phyloP scores from a whole-genome alignment of 1,139 yeast species.

The Taiozyma sp. region DNA sequence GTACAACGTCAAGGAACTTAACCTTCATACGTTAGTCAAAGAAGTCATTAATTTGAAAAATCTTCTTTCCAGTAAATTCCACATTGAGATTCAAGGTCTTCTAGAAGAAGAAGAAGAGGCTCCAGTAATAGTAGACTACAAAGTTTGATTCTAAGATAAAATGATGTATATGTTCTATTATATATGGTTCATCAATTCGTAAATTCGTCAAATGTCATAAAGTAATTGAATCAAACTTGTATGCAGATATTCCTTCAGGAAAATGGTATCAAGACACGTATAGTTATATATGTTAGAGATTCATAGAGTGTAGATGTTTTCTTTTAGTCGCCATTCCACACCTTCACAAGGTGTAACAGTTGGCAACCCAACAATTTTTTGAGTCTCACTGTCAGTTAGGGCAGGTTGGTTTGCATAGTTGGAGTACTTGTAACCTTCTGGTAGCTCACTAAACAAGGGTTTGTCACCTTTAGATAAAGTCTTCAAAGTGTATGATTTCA shows the following conservation, averaged over 20 bases:
- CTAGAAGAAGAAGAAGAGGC: slow-evolving; percentile 20
- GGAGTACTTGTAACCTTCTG: slow-evolving; percentile 16
- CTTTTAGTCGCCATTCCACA: slow-evolving; percentile 13
- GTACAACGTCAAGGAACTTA: slow-evolving; percentile 15
- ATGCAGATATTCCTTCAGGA: neutral
- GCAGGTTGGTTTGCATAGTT: slow-evolving; percentile 15
- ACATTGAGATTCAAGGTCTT: slow-evolving; percentile 13
- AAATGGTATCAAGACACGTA: neutral
- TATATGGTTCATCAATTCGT: neutral
- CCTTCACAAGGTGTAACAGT: slow-evolving; percentile 3
- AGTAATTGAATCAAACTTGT: neutral
- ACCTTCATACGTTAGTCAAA: slow-evolving; percentile 13
- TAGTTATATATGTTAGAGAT: neutral
- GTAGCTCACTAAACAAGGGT: slow-evolving; percentile 10
- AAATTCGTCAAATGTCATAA: neutral
- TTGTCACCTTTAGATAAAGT: slow-evolving; percentile 13
- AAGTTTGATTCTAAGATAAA: neutral
- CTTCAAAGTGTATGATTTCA: slow-evolving; percentile 11
- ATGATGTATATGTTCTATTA: neutral
- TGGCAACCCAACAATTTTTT: slow-evolving; percentile 13
- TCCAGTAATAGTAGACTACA: slow-evolving; percentile 19
- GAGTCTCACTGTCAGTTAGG: slow-evolving; percentile 7
- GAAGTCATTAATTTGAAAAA: slow-evolving; percentile 11
- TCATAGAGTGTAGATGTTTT: slow-evolving; percentile 14
- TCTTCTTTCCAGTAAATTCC: slow-evolving; percentile 11